A percentile compares a stretch with the other conserved stretches of the same genome.
These are phyloP conservation scores for Thalassiosira mediterranea DNA, from an alignment of 352 stramenopile genomes.

Conservation along the genomic window DNA sequence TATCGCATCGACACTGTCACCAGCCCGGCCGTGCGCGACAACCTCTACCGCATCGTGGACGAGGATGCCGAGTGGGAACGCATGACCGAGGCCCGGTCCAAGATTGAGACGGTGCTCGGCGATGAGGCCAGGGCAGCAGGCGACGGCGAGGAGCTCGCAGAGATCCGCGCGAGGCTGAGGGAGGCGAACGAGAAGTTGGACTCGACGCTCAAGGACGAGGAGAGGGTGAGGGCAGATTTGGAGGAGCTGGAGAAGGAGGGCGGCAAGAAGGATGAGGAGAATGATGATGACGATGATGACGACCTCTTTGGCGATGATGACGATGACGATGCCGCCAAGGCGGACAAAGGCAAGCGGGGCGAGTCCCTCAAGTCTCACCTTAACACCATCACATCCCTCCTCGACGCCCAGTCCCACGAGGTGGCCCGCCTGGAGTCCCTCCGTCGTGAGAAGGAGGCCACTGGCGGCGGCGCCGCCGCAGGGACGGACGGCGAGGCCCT, in stretches of 20 bases:
- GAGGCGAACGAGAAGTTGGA: slow-evolving; percentile 68
- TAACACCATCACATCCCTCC: slow-evolving; percentile 60
- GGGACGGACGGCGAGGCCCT: slow-evolving; percentile 18
- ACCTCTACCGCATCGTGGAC: slow-evolving; percentile 82
- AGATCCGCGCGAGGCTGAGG: slow-evolving; percentile 50
- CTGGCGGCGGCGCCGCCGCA: slow-evolving; percentile 21
- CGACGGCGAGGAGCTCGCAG: slow-evolving; percentile 35
- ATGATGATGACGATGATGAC: slow-evolving; percentile 70
- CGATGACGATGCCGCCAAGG: slow-evolving; percentile 62
- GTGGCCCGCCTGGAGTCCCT: slow-evolving; percentile 63
- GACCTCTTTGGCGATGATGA: slow-evolving; percentile 76
- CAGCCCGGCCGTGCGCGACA: slow-evolving; percentile 66
- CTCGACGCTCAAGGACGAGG: slow-evolving; percentile 60
- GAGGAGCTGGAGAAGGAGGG: slow-evolving; percentile 52
- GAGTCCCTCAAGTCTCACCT: slow-evolving; percentile 62
- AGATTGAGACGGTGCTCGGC: slow-evolving; percentile 68
- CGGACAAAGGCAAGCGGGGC: slow-evolving; percentile 61
- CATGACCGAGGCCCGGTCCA: slow-evolving; percentile 65
- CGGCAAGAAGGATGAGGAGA: slow-evolving; percentile 47
- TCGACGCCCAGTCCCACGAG: slow-evolving; percentile 62
- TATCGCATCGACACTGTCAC: slow-evolving; percentile 78
- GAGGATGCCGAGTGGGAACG: slow-evolving; percentile 80
- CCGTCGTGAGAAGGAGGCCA: slow-evolving; percentile 41
- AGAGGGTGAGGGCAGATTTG: slow-evolving; percentile 68
- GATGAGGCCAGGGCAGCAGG: slow-evolving; percentile 30